A percentile compares a stretch with the other conserved stretches of the same genome.
Conservation (phyloP, 1,284 basidiomycete genomes). For the Trametes pubescens region DNA sequence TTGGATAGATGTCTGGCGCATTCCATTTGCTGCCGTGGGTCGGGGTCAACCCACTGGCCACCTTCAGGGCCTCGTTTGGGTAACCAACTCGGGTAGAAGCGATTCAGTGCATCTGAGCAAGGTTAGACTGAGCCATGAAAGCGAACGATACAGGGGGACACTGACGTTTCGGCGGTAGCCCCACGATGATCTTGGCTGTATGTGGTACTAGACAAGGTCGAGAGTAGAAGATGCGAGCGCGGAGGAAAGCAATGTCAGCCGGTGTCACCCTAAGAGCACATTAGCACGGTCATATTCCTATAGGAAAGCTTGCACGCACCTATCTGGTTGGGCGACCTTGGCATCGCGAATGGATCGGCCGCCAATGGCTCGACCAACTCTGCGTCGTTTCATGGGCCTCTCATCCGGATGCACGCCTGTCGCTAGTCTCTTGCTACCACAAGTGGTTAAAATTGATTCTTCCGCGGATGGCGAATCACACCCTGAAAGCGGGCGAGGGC, state of each 20-base stretch:
- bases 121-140: slow-evolving; percentile 1
- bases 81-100: slow-evolving; percentile 53
- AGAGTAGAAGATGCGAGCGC: slow-evolving; percentile 74
- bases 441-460: background rate
- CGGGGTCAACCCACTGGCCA: slow-evolving; percentile 47
- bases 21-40: slow-evolving; percentile 53
- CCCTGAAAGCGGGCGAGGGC: background rate
- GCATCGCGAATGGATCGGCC: background rate
- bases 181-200: slow-evolving; percentile 58
- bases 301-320: background rate
- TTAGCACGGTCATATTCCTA: background rate
- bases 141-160: slow-evolving; percentile 7
- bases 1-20: slow-evolving; percentile 74
- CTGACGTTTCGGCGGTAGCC: slow-evolving; percentile 75
- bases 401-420: slow-evolving; percentile 23
- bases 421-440: slow-evolving; percentile 27
- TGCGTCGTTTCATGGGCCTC: slow-evolving; percentile 28
- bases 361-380: background rate
- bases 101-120: slow-evolving; percentile 67
- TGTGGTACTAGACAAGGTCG: slow-evolving; percentile 60
- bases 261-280: slow-evolving; percentile 42
- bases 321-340: background rate
- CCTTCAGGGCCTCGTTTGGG: slow-evolving; percentile 38
- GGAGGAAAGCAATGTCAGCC: slow-evolving; percentile 62
- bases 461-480: background rate